These are phyloP conservation scores for Ophiostoma australiae DNA, from an alignment of 2,329 filamentous ascomycete species.

Conservation along the genomic window DNA sequence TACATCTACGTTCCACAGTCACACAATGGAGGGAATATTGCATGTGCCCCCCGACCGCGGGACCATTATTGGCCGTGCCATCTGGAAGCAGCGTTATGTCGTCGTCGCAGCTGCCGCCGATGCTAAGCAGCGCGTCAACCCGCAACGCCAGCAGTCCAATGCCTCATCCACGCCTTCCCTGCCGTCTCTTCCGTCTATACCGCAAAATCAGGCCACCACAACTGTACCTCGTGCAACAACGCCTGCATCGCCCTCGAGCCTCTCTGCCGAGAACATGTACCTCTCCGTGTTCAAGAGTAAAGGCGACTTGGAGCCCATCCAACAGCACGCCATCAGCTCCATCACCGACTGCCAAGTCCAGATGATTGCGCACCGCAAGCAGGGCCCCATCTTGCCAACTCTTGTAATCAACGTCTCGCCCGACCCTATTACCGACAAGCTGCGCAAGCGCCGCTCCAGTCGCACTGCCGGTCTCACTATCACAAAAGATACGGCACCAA, in stretches of 20 bases:
- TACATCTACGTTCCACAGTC: not conserved
- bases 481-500: constrained; percentile 46
- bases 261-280: constrained; percentile 41
- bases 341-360: constrained; percentile 56
- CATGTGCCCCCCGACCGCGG: constrained; percentile 49
- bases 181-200: constrained; percentile 34
- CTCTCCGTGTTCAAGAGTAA: constrained; percentile 55
- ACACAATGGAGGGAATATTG: constrained; percentile 47
- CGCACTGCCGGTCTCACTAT: constrained; percentile 53
- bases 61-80: constrained; percentile 47
- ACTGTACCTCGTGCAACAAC: constrained; percentile 29
- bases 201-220: not conserved
- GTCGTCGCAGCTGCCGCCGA: constrained; percentile 45
- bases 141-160: constrained; percentile 19
- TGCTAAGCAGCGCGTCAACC: constrained; percentile 30
- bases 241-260: constrained; percentile 32
- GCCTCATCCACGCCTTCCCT: constrained; percentile 16
- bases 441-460: constrained; percentile 61
- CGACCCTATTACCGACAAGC: constrained; percentile 51
- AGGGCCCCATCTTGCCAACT: constrained; percentile 55
- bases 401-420: constrained; percentile 52
- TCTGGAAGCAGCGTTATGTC: constrained; percentile 58
- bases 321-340: constrained; percentile 49
- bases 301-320: constrained; percentile 51
- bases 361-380: constrained; percentile 56